phyloP scores from a whole-genome alignment of 768 basidiomycete species.

The Collybia nuda region DNA sequence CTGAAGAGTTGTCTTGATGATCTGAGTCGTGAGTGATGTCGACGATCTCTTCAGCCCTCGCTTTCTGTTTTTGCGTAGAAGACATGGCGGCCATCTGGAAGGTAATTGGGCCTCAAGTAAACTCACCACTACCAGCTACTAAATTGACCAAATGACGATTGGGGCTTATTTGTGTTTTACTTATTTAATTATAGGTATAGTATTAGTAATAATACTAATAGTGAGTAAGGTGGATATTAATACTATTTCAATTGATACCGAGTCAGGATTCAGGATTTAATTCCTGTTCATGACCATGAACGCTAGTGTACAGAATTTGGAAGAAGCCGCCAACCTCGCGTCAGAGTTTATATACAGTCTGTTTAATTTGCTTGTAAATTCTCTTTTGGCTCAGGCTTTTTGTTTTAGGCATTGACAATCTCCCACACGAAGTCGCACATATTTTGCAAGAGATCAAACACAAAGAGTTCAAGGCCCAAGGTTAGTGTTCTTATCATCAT shows the following conservation, averaged over 20 bases:
- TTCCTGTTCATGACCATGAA: slow-evolving; percentile 29
- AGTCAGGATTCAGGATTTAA: too few species aligned
- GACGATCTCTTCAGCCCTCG: slow-evolving; percentile 39
- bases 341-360: slow-evolving; percentile 58
- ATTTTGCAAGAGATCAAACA: slow-evolving; percentile 51
- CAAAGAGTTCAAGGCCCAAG: slow-evolving; percentile 42
- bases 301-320: slow-evolving; percentile 37
- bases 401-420: slow-evolving; percentile 47
- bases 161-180: too few species aligned
- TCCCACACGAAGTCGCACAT: slow-evolving; percentile 53
- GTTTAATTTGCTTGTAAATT: slow-evolving; percentile 10
- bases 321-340: slow-evolving; percentile 54
- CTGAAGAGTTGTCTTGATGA: slow-evolving; percentile 29
- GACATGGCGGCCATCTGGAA: slow-evolving; percentile 19
- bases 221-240: too few species aligned
- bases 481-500: slow-evolving; percentile 21
- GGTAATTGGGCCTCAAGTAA: not conserved
- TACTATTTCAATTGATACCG: too few species aligned
- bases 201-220: too few species aligned
- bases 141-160: not conserved
- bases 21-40: slow-evolving; percentile 35
- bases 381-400: not conserved
- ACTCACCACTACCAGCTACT: not conserved
- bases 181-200: too few species aligned
- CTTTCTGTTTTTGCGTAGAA: slow-evolving; percentile 40